Conservation (phyloP, 1,284 basidiomycete species). For the Malassezia psittaci region DNA sequence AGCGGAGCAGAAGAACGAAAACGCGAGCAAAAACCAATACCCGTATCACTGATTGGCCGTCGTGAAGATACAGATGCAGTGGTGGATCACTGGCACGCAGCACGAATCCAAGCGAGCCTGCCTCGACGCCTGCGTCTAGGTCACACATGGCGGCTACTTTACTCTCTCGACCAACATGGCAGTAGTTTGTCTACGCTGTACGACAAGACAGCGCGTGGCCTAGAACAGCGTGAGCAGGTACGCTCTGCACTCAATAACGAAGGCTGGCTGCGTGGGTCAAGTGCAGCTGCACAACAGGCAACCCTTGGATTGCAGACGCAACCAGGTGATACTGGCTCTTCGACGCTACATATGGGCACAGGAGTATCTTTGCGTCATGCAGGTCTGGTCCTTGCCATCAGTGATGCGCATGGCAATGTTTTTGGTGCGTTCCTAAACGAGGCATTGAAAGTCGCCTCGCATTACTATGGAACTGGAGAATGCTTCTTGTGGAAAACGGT, state of each 20-base stretch:
- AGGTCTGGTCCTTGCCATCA: conserved; percentile 35
- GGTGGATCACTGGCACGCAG: conserved; percentile 31
- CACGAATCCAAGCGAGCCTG: conserved; percentile 49
- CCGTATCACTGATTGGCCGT: conserved; percentile 30
- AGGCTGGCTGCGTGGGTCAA: conserved; percentile 35
- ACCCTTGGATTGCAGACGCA: conserved; percentile 6
- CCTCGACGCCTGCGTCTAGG: conserved; percentile 72
- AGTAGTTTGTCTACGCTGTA: conserved; percentile 75
- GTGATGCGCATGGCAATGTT: conserved; percentile 34
- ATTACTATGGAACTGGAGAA: conserved; percentile 43
- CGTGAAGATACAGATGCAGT: conserved; percentile 34
- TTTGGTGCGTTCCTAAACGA: conserved; percentile 47
- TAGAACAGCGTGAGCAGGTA: conserved; percentile 17
- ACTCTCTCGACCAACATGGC: conserved; percentile 89
- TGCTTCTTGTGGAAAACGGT: conserved; percentile 51
- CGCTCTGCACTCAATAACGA: conserved; percentile 17
- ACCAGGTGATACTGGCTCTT: not conserved
- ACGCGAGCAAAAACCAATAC: conserved; percentile 19
- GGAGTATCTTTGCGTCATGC: conserved; percentile 27
- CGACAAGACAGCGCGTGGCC: conserved; percentile 24
- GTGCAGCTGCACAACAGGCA: conserved; percentile 24
- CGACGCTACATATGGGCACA: conserved; percentile 11
- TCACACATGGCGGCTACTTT: conserved; percentile 71
- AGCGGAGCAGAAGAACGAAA: conserved; percentile 14
- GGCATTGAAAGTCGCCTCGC: conserved; percentile 27